Base-by-base conservation (phyloP, 371 early-diverging fungal genomes). In the Rhizopus delemar region DNA sequence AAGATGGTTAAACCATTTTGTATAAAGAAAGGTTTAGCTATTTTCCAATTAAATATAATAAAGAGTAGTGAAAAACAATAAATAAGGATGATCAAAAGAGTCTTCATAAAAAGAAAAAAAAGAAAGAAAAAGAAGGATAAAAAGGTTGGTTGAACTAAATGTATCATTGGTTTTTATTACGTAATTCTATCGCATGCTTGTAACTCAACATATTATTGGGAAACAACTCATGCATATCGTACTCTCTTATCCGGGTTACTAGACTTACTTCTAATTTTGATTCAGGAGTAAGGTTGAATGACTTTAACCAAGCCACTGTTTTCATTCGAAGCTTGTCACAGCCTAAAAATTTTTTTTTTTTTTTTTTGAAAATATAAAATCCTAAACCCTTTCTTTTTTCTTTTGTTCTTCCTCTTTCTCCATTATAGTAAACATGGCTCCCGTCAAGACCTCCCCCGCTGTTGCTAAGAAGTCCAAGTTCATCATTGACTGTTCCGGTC, bases 401-500 rank as follows among this genome's bases (percentile, higher is more conserved):
- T 36, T 39, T 48, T 52, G 16, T 53, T 66, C 64, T 56, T 48
- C 56, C 68, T 68, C 62, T 67, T 56, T 62, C 48, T 63, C 56
- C 33, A 35, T 48, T 65, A 49, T 45, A 39, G 57, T 57, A 50
- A 63, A 54, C 66, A 78, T 78, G 78, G 78, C 78, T 66, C 78
- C 78, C 63, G 75, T 73, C 68, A 77, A 77, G 78, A 56, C 78
- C 63, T 55, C 67, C 59, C 51, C 68, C 43, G 46, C 73, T 56
- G 73, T 60, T 56, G 71, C 63, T 68, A 77, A 81, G 77, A 74
- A 72, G 70, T 70, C 77, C 80, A 92, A 90, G 84, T 93, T 85
- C 89, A 86, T 91, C 75, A 90, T 98, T 71, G 97, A 97, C 86
- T 89, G 89, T 85, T 90, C 95, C 72, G 88, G 81, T 59, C 97